A percentile compares a stretch with the other conserved stretches of the same genome.
These are phyloP conservation scores for Dactylellina drechsleri DNA, from an alignment of 2,329 filamentous ascomycete genomes.

Conservation along the genomic window DNA sequence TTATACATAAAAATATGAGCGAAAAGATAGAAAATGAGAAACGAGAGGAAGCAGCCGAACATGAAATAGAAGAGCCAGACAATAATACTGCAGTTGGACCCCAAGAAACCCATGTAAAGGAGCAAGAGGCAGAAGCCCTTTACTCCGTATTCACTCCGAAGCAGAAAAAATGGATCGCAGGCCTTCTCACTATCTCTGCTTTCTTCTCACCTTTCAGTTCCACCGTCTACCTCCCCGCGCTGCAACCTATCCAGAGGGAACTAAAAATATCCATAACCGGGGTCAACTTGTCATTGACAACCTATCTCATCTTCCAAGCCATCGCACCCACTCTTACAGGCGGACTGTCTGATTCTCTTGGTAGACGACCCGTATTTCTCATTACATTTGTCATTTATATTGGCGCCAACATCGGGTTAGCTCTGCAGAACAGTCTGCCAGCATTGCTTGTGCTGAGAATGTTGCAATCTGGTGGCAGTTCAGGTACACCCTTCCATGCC, in stretches of 20 bases:
- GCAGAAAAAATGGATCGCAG: slow-evolving; percentile 47
- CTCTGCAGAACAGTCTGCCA: slow-evolving; percentile 69
- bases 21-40: slow-evolving; percentile 19
- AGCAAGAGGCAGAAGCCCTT: background rate
- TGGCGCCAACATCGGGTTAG: slow-evolving; percentile 70
- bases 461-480: slow-evolving; percentile 73
- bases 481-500: slow-evolving; percentile 57
- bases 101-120: background rate
- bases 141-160: slow-evolving; percentile 30
- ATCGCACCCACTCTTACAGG: slow-evolving; percentile 71
- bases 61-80: no score
- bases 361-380: slow-evolving; percentile 72
- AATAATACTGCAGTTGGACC: no score
- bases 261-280: slow-evolving; percentile 63
- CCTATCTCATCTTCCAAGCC: slow-evolving; percentile 71
- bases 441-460: slow-evolving; percentile 71
- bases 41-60: slow-evolving; percentile 6
- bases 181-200: slow-evolving; percentile 35
- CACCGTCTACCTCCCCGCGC: slow-evolving; percentile 68
- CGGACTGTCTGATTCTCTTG: slow-evolving; percentile 71
- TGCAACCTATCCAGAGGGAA: slow-evolving; percentile 66
- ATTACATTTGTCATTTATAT: slow-evolving; percentile 70
- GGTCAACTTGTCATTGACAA: slow-evolving; percentile 68
- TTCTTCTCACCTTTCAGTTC: slow-evolving; percentile 54
- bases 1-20: slow-evolving; percentile 3